Conservation (phyloP, 768 basidiomycete genomes). For the Leccinum pellstonianum region DNA sequence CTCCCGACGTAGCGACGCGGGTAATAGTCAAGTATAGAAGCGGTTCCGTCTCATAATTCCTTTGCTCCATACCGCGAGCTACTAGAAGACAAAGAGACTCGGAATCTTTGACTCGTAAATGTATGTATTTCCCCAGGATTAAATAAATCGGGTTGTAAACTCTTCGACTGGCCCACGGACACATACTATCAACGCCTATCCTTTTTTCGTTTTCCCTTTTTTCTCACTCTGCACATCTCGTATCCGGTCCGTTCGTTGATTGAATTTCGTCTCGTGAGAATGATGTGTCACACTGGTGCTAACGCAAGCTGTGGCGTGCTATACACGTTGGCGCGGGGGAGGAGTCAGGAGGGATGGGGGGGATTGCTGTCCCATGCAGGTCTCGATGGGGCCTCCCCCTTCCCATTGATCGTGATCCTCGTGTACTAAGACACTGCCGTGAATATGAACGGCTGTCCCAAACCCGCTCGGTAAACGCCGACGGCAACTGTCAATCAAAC, state of each 20-base stretch:
- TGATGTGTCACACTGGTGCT: neutral
- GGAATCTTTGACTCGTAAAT: slow-evolving; percentile 6
- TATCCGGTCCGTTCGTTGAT: slow-evolving; percentile 11
- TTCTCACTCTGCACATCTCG: neutral
- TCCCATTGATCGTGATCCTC: slow-evolving; percentile 16
- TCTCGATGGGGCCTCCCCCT: neutral
- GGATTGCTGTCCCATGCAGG: neutral
- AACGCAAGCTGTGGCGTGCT: slow-evolving; percentile 8
- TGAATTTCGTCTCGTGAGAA: slow-evolving; percentile 11
- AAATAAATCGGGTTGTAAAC: slow-evolving; percentile 20
- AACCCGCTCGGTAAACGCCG: slow-evolving; percentile 18
- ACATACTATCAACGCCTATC: neutral
- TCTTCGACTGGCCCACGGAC: slow-evolving; percentile 12
- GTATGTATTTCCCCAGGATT: slow-evolving; percentile 23
- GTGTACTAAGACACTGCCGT: slow-evolving; percentile 13
- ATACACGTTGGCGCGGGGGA: slow-evolving; percentile 4
- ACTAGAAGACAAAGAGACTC: slow-evolving; percentile 4
- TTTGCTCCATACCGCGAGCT: neutral
- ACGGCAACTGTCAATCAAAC: slow-evolving; percentile 18
- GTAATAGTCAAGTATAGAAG: slow-evolving; percentile 11
- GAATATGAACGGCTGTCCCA: slow-evolving; percentile 1
- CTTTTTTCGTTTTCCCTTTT: slow-evolving; percentile 3
- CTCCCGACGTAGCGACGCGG: slow-evolving; percentile 18
- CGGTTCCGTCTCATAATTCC: neutral
- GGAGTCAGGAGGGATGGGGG: neutral